These are phyloP conservation scores for Globisporangium mamillatum DNA, from an alignment of 352 stramenopile genomes.

Conservation along the genomic window DNA sequence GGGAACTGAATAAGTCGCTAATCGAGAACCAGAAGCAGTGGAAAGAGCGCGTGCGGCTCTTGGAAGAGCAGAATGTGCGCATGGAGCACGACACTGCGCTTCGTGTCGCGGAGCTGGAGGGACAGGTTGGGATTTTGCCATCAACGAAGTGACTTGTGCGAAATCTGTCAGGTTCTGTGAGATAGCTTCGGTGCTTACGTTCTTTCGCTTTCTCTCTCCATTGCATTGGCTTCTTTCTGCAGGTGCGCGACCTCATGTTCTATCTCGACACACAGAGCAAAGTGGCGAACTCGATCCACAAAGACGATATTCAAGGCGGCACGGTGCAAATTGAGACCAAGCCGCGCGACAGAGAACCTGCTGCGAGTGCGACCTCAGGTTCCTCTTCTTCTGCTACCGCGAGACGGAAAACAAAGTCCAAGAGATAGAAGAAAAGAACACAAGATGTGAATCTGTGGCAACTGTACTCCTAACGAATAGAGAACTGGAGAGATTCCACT, in stretches of 20 bases:
- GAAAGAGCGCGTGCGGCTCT: conserved; percentile 69
- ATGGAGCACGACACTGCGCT: conserved; percentile 56
- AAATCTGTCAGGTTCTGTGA: background rate
- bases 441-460: no score
- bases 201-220: background rate
- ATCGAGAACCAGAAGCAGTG: conserved; percentile 88
- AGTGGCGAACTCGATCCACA: conserved; percentile 73
- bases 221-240: background rate
- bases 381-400: conserved; percentile 8
- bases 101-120: conserved; percentile 73
- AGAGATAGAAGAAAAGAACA: conserved; percentile 14
- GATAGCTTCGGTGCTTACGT: background rate
- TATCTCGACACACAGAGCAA: conserved; percentile 88
- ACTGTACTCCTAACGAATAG: background rate
- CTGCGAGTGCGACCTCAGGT: conserved; percentile 11
- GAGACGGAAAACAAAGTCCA: conserved; percentile 21
- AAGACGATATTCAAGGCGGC: conserved; percentile 80
- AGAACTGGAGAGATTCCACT: background rate
- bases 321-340: conserved; percentile 71
- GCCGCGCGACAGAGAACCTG: conserved; percentile 9
- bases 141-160: background rate
- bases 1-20: conserved; percentile 84
- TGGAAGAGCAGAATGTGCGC: conserved; percentile 68
- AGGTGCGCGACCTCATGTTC: conserved; percentile 86
- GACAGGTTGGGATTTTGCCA: conserved; percentile 41